Base-by-base conservation (phyloP, 352 stramenopile genomes). In the Elongisporangium anandrum region DNA sequence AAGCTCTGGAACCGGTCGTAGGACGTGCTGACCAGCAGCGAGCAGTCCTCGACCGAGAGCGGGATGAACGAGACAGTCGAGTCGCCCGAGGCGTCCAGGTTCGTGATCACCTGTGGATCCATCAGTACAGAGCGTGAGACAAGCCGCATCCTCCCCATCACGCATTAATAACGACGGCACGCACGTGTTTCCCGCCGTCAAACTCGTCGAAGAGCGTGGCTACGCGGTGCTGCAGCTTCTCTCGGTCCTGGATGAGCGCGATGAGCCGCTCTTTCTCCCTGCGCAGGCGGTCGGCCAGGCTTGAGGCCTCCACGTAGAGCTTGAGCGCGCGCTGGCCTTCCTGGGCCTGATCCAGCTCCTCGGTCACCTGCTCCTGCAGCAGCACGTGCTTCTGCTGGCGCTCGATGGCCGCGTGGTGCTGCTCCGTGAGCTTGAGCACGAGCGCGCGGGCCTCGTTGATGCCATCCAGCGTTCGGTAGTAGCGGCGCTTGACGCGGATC, bases 401-500 rank as follows among this genome's bases (percentile, higher is more conserved):
- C 29, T 41, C 29, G 29, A 41, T 41, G 29, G 29, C 29, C 29
- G 29, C 29, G 13, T 41, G 29, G 9, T 41, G 29, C 29, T 41
- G 29, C 29, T 41, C 29, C 9, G 29, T 41, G 29, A 41, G 29
- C 29, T 41, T 41, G 29, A 41, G 5, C 29, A 41, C 29, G 29
- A 41, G 29, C 9, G 29, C 29, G 29, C 29, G 29, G 4, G 29
- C 29, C 29, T 41, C 29, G 29, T 41, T 41, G 29, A 41, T 41
- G 29, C 29, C 29, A 8, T 41, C 29, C 29, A 41, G 29, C 29
- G 29, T 41, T 4, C 29, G 29, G 50, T 80, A 65, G 64, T 83
- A 83, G 55, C 66, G 78, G 55, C 72, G 72, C 56, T 75, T 78
- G 48, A 90, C 81, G 59, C 87, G 73, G 57, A 79, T 65, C 17